Evolutionary conservation across 1,284 basidiomycete genomes (phyloP).

Genomic region (Calocybe gambosa): DNA sequence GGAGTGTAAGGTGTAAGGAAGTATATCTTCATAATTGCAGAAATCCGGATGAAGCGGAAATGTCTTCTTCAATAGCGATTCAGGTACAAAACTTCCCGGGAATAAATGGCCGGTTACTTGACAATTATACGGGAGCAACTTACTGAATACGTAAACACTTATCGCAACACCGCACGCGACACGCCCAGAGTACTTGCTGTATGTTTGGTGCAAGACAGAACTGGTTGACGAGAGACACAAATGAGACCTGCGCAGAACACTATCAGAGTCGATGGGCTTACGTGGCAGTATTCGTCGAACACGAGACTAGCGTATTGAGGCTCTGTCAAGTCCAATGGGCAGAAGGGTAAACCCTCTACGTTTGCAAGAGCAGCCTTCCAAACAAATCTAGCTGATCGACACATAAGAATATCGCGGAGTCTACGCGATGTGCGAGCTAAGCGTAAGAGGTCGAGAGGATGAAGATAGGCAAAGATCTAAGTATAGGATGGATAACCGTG

Average conservation of each 20-base stretch:
- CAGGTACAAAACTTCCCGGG: conserved; percentile 23
- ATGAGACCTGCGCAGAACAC: neutral
- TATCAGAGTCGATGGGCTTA: conserved; percentile 11
- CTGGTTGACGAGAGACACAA: neutral
- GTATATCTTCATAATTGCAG: conserved; percentile 22
- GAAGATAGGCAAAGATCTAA: conserved; percentile 10
- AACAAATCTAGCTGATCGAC: conserved; percentile 17
- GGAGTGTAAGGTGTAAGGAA: conserved; percentile 21
- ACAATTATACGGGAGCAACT: conserved; percentile 2
- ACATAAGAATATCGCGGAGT: conserved; percentile 18
- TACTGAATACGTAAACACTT: conserved; percentile 27
- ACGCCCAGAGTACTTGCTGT: conserved; percentile 29
- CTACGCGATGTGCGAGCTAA: conserved; percentile 18
- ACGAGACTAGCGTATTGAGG: conserved; percentile 25
- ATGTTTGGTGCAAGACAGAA: conserved; percentile 15
- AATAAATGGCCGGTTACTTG: neutral
- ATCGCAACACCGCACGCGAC: conserved; percentile 31
- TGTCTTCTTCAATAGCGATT: conserved; percentile 19
- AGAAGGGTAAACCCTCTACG: conserved; percentile 20
- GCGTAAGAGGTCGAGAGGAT: conserved; percentile 19
- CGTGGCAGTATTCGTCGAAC: conserved; percentile 24
- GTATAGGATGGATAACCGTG: neutral
- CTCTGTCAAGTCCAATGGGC: conserved; percentile 25
- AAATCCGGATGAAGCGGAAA: conserved; percentile 21
- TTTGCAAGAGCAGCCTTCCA: conserved; percentile 32